These are phyloP conservation scores for Ramaria rubella DNA, from an alignment of 768 basidiomycete genomes.

Conservation along the genomic window DNA sequence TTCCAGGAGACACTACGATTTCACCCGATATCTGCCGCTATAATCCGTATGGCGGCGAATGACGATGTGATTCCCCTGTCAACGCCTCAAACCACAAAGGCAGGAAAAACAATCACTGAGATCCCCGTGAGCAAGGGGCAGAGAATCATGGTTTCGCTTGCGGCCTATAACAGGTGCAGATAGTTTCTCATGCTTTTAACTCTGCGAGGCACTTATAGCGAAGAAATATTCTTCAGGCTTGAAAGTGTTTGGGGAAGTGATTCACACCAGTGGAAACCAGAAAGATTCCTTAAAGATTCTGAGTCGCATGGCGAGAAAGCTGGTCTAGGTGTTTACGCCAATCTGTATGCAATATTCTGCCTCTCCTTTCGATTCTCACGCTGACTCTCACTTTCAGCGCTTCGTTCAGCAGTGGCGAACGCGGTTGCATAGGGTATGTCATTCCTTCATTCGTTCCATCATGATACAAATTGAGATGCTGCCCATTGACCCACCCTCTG, in stretches of 20 bases:
- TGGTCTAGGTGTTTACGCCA: no score
- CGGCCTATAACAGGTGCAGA: conserved; percentile 2
- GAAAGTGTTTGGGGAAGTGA: not conserved
- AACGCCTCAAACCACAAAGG: conserved; percentile 21
- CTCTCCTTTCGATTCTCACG: not conserved
- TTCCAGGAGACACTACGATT: conserved; percentile 25
- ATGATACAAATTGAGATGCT: not conserved
- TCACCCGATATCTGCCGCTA: conserved; percentile 26
- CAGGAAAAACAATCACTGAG: conserved; percentile 17
- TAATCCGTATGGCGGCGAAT: conserved; percentile 19
- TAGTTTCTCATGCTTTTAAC: not conserved
- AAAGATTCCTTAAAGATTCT: not conserved
- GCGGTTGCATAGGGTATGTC: conserved; percentile 6
- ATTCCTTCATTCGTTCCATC: not conserved
- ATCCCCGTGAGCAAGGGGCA: conserved; percentile 19
- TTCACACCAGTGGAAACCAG: conserved; percentile 1
- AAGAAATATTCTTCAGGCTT: not conserved
- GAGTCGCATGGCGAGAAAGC: not conserved
- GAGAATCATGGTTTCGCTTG: conserved; percentile 14
- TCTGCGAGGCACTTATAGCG: not conserved
- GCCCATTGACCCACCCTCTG: no score
- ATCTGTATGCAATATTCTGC: no score
- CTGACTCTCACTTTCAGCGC: not conserved
- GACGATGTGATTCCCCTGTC: conserved; percentile 31
- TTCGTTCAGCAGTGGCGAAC: not conserved